Evolutionary conservation across 73 alveolate species (phyloP).

Genomic region (Paramecium biaurelia): DNA sequence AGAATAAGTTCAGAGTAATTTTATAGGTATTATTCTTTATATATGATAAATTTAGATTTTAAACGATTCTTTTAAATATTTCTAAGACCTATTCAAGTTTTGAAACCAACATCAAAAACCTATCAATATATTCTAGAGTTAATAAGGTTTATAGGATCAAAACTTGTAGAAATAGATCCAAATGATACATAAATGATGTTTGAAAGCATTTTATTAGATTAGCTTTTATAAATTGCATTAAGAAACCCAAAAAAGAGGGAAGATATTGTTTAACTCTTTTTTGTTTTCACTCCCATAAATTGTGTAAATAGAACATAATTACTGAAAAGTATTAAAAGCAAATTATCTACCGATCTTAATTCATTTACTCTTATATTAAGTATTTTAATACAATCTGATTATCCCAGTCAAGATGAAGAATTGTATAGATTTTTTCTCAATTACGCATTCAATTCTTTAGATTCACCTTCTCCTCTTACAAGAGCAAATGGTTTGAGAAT

Average conservation of each 20-base stretch:
- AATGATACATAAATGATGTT: conserved; percentile 63
- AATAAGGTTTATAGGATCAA: conserved; percentile 43
- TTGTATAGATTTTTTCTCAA: not conserved
- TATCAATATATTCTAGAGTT: conserved; percentile 18
- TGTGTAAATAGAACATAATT: conserved; percentile 10
- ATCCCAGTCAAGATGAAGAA: conserved; percentile 47
- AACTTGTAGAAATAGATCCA: conserved; percentile 62
- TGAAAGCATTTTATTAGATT: conserved; percentile 52
- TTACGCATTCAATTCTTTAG: conserved; percentile 17
- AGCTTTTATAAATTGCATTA: conserved; percentile 7
- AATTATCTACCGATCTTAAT: conserved; percentile 28
- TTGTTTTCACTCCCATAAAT: conserved; percentile 15
- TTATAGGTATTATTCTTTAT: not conserved
- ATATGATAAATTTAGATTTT: not conserved
- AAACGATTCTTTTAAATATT: conserved; percentile 55
- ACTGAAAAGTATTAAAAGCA: not conserved
- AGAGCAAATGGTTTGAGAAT: conserved; percentile 58
- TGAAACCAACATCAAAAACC: conserved; percentile 56
- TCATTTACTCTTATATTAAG: conserved; percentile 45
- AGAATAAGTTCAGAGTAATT: conserved; percentile 54
- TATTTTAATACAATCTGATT: conserved; percentile 36
- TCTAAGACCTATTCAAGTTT: conserved; percentile 44
- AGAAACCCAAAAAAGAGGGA: conserved; percentile 57
- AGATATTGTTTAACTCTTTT: conserved; percentile 43
- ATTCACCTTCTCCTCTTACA: conserved; percentile 62